Evolutionary conservation across 495 filamentous ascomycete genomes (phyloP).

Genomic region (Aspergillus sparsus): DNA sequence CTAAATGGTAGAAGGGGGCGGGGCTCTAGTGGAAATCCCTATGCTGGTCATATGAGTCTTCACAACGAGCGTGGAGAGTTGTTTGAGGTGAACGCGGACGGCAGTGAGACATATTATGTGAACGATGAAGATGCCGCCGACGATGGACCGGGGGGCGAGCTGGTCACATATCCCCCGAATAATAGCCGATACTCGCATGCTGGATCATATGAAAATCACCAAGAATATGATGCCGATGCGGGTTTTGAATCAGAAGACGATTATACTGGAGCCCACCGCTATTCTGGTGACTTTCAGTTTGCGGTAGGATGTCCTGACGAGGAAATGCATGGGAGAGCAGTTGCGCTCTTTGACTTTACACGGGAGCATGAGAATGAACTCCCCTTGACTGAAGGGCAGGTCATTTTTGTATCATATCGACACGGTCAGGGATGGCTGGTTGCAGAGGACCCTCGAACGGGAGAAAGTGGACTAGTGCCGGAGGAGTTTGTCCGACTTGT

Average conservation of each 20-base stretch:
- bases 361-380: conserved; percentile 97
- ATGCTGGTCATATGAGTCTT: conserved; percentile 31
- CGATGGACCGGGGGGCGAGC: conserved; percentile 77
- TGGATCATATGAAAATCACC: conserved; percentile 52
- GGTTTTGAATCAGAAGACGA: conserved; percentile 64
- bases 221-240: conserved; percentile 52
- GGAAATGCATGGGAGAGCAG: conserved; percentile 96
- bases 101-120: conserved; percentile 76
- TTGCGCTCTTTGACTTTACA: conserved; percentile 92
- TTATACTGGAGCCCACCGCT: conserved; percentile 58
- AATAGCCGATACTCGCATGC: conserved; percentile 58
- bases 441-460: conserved; percentile 92
- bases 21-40: conserved; percentile 38
- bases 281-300: conserved; percentile 88
- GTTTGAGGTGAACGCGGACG: conserved; percentile 67
- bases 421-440: conserved; percentile 98
- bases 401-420: conserved; percentile 93
- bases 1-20: conserved; percentile 49
- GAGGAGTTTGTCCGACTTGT: conserved; percentile 95
- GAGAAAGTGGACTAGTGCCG: conserved; percentile 84
- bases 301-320: conserved; percentile 94
- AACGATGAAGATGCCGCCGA: conserved; percentile 59
- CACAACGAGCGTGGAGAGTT: conserved; percentile 64
- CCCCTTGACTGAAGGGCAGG: conserved; percentile 87
- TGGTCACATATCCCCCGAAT: conserved; percentile 73